Evolutionary conservation across 1,139 yeast genomes (phyloP).

Genomic region (Hemisphaericaspora lyxosophila): DNA sequence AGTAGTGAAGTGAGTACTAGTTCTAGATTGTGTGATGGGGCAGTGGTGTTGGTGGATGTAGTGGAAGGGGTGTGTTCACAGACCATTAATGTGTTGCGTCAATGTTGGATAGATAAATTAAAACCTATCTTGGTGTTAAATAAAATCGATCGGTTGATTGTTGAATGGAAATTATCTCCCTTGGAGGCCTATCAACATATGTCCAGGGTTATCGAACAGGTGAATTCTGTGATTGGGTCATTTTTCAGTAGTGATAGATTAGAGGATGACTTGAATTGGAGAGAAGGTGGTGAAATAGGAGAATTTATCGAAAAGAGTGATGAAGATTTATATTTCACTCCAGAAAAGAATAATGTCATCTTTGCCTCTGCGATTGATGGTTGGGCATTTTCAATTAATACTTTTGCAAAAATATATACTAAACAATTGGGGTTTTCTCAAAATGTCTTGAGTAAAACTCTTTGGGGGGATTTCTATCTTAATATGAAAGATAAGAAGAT

Average conservation of each 20-base stretch:
- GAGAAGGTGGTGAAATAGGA: constrained; percentile 59
- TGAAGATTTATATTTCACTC: constrained; percentile 82
- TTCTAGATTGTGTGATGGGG: constrained; percentile 94
- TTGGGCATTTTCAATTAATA: constrained; percentile 93
- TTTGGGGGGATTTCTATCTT: constrained; percentile 93
- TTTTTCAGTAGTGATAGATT: constrained; percentile 92
- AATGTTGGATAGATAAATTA: constrained; percentile 91
- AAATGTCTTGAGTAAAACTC: constrained; percentile 73
- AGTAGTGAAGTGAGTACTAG: constrained; percentile 96
- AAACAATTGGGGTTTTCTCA: constrained; percentile 83
- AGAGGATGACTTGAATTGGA: constrained; percentile 84
- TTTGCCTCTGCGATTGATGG: constrained; percentile 96
- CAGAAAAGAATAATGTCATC: constrained; percentile 86
- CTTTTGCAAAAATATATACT: constrained; percentile 84
- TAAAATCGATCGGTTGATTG: constrained; percentile 83
- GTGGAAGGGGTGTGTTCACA: constrained; percentile 99
- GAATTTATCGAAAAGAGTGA: constrained; percentile 78
- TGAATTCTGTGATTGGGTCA: constrained; percentile 91
- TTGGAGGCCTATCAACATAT: constrained; percentile 83
- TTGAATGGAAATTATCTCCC: constrained; percentile 81
- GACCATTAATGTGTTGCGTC: constrained; percentile 90
- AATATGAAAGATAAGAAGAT: constrained; percentile 90
- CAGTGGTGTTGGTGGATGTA: constrained; percentile 90
- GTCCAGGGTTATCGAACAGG: constrained; percentile 80
- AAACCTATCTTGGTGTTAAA: constrained; percentile 90